These are phyloP conservation scores for Heliamphora pulchella DNA, from an alignment of 179 eudicot genomes.

Conservation along the genomic window DNA sequence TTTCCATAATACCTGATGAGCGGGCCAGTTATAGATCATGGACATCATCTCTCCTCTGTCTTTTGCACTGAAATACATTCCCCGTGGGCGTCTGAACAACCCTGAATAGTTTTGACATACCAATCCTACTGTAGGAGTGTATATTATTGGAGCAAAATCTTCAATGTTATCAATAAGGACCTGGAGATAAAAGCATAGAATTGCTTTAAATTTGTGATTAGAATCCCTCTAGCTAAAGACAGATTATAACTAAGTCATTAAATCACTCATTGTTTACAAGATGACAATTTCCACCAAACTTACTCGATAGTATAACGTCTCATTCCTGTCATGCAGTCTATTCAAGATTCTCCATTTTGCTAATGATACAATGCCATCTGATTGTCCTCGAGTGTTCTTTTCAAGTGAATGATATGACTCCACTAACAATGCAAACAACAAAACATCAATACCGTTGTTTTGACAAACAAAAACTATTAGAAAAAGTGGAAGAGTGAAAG, in stretches of 20 bases:
- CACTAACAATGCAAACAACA: conserved; percentile 43
- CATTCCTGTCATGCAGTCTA: conserved; percentile 95
- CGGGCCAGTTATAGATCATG: conserved; percentile 98
- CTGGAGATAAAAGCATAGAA: conserved; percentile 38
- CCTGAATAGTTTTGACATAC: conserved; percentile 99
- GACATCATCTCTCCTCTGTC: conserved; percentile 99
- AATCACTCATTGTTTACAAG: conserved; percentile 3
- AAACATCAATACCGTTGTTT: conserved; percentile 9
- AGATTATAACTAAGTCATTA: not conserved
- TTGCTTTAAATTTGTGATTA: conserved; percentile 21
- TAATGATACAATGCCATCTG: conserved; percentile 51
- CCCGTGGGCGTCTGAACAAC: conserved; percentile 98
- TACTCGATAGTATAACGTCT: conserved; percentile 92
- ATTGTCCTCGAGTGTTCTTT: conserved; percentile 71
- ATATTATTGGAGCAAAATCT: conserved; percentile 95
- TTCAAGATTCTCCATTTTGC: conserved; percentile 97
- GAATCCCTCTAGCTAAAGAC: not conserved
- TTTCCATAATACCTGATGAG: conserved; percentile 50
- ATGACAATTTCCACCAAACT: conserved; percentile 24
- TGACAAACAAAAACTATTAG: not conserved
- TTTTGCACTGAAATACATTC: conserved; percentile 98
- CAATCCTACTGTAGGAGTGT: conserved; percentile 98
- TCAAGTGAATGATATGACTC: conserved; percentile 84
- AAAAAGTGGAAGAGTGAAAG: not conserved
- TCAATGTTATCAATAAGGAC: conserved; percentile 90